Evolutionary conservation across 2,329 filamentous ascomycete species (phyloP).

Genomic region (Teratosphaeria gauchensis): DNA sequence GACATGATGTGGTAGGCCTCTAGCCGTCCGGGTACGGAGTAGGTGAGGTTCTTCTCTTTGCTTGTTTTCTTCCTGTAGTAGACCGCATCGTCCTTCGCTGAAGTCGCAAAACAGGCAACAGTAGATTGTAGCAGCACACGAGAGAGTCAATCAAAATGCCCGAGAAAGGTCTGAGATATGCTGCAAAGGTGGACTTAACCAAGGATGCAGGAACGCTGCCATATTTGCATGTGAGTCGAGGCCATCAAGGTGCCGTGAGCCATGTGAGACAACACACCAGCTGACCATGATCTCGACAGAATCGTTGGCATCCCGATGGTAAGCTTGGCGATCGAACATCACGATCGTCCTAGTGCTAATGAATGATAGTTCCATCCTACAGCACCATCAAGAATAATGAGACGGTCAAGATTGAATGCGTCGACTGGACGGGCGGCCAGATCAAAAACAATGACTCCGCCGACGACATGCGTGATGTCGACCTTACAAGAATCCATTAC

Average conservation of each 20-base stretch:
- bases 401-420: constrained; percentile 86
- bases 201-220: constrained; percentile 61
- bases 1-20: no score
- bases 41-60: no score
- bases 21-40: no score
- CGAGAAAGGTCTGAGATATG: constrained; percentile 20
- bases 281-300: constrained; percentile 41
- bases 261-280: neutral
- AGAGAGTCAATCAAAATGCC: neutral
- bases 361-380: constrained; percentile 57
- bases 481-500: constrained; percentile 78
- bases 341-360: neutral
- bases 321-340: constrained; percentile 20
- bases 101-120: no score
- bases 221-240: constrained; percentile 21
- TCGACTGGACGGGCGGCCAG: constrained; percentile 68
- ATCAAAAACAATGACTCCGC: constrained; percentile 83
- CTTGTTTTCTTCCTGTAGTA: no score
- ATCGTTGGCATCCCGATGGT: constrained; percentile 91
- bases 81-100: no score
- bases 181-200: constrained; percentile 62
- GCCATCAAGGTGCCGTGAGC: constrained; percentile 2
- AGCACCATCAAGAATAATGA: constrained; percentile 71
- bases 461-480: constrained; percentile 77
- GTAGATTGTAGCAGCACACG: no score